These are phyloP conservation scores for Potentilla sterilis DNA, from an alignment of 306 rosid species.

Conservation along the genomic window DNA sequence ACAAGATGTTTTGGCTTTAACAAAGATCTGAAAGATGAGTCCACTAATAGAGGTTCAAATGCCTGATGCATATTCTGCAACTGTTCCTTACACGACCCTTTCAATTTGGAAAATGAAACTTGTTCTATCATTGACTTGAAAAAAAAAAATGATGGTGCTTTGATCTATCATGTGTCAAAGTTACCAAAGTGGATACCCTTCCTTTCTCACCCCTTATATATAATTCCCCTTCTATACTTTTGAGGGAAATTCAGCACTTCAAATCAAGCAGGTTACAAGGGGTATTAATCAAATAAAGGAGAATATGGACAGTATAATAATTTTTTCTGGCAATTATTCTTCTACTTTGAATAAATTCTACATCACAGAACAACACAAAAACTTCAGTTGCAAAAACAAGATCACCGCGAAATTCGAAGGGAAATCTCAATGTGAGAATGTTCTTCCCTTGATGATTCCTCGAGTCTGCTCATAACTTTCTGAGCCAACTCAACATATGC, in stretches of 20 bases:
- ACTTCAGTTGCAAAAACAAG: not conserved
- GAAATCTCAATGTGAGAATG: conserved; percentile 54
- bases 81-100: not conserved
- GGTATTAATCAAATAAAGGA: not conserved
- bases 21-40: not conserved
- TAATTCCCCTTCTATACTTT: too few species aligned
- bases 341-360: not conserved
- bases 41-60: not conserved
- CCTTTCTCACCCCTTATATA: too few species aligned
- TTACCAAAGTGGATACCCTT: too few species aligned
- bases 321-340: not conserved
- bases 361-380: not conserved
- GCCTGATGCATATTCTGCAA: conserved; percentile 5
- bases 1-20: not conserved
- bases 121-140: not conserved
- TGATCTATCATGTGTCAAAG: not conserved
- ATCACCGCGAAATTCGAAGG: conserved; percentile 29
- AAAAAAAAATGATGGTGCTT: too few species aligned
- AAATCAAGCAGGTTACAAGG: too few species aligned
- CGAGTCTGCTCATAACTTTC: conserved; percentile 55
- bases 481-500: conserved; percentile 54
- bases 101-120: conserved; percentile 19
- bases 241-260: too few species aligned
- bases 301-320: not conserved
- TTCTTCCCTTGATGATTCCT: conserved; percentile 41